Conservation (phyloP, 1,139 yeast species). For the Candida sp. region DNA sequence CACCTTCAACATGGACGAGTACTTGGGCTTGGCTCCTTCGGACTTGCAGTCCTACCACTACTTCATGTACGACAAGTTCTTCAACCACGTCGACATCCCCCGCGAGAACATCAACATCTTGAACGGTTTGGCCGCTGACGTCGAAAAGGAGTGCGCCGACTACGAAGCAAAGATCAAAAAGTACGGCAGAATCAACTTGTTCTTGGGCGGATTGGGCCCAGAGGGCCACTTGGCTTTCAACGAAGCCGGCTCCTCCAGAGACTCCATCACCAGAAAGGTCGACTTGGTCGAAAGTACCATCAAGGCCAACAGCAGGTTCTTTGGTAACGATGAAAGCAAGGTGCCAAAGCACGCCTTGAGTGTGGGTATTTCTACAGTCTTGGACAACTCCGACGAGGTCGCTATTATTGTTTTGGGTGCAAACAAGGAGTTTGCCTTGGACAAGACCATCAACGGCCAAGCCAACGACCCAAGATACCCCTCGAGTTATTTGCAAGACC, state of each 20-base stretch:
- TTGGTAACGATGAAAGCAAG: constrained; percentile 46
- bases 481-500: constrained; percentile 51
- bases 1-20: constrained; percentile 69
- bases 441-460: constrained; percentile 43
- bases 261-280: constrained; percentile 53
- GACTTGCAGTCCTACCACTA: constrained; percentile 62
- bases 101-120: constrained; percentile 58
- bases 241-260: constrained; percentile 58
- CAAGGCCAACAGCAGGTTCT: constrained; percentile 61
- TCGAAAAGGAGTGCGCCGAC: constrained; percentile 49
- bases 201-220: constrained; percentile 67
- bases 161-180: constrained; percentile 56
- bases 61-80: constrained; percentile 63
- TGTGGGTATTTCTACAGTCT: constrained; percentile 66
- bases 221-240: constrained; percentile 72
- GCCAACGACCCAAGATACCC: constrained; percentile 44
- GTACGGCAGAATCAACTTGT: constrained; percentile 58
- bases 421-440: constrained; percentile 45
- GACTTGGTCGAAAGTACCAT: constrained; percentile 56
- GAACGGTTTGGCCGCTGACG: constrained; percentile 54
- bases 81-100: constrained; percentile 63
- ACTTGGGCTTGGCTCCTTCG: constrained; percentile 52
- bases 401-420: constrained; percentile 54
- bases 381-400: constrained; percentile 60
- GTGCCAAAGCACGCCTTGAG: constrained; percentile 61